Base-by-base conservation (phyloP, 2,329 filamentous ascomycete species). In the Trichoderma polysporum region DNA sequence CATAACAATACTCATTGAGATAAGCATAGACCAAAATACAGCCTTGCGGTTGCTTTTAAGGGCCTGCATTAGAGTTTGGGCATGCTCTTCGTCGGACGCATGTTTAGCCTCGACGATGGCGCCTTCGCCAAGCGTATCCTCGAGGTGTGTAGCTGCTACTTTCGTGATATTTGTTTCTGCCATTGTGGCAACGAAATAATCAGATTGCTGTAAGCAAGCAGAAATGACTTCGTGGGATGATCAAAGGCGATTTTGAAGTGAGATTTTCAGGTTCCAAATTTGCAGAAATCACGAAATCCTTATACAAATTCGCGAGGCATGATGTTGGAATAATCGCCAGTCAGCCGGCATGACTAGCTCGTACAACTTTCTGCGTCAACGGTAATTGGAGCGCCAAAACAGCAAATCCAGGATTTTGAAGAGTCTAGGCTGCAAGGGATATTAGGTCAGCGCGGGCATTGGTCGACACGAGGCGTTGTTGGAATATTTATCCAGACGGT, bases 1-100 rank as follows among this genome's bases (percentile, higher is more conserved):
- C 80, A 82, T 82, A 68, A 82, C 75, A 41, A 82, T 76, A 8
- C 76, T 76, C 56, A 74, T 73, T 25, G 77, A 77, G 5, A 80
- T 70, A 6, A 78, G 53, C 6, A 79, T 69, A n/a, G 75, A 77
- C 78, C 78, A 80, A 13, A 74, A 66, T 31, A 80, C 73, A 4
- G 79, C 79, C 72, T 76, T 74, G 17, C 74, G 77, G 68, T 78
- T 77, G 39, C 70, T 68, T 0, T 70, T 68, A 7, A 78, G 67
- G 4, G 76, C 60, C 27, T 63, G 35, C 3, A 54, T 10, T 4
- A 66, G 41, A 12, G 62, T 66, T 13, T 66, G 62, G 4, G 53
- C 50, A 41, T 66, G 62, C 13, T 66, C 62, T 52, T 66, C 62
- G 41, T 66, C 62, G 6, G 62, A 66, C 3, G 62, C 62, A 50